Evolutionary conservation across 2,329 filamentous ascomycete genomes (phyloP).

Genomic region (Chaetomiaceae sp.): DNA sequence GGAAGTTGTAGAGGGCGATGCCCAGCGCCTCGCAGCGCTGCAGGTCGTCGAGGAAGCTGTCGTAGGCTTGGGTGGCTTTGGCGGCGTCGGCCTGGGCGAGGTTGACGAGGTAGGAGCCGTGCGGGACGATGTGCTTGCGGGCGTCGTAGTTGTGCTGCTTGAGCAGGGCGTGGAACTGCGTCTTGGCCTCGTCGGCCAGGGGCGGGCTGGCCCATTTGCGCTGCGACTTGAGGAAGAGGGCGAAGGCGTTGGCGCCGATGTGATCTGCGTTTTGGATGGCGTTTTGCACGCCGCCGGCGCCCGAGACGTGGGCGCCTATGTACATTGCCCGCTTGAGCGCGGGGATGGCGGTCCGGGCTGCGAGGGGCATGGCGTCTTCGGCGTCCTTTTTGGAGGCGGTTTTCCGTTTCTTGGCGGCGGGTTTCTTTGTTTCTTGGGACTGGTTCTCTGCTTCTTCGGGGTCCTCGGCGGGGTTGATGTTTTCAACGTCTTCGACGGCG

Average conservation of each 20-base stretch:
- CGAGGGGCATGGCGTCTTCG: constrained; percentile 56
- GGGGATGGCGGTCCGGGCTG: constrained; percentile 58
- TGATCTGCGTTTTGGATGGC: constrained; percentile 71
- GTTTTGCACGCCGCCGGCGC: constrained; percentile 89
- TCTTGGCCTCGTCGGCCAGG: constrained; percentile 61
- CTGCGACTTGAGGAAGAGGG: constrained; percentile 93
- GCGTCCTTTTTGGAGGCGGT: constrained; percentile 40
- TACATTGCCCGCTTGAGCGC: constrained; percentile 68
- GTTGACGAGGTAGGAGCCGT: constrained; percentile 96
- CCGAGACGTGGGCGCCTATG: constrained; percentile 89
- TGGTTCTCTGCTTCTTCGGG: constrained; percentile 21
- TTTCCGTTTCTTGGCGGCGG: constrained; percentile 26
- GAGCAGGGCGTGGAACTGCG: constrained; percentile 66
- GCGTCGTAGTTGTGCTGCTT: constrained; percentile 67
- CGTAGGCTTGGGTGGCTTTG: constrained; percentile 83
- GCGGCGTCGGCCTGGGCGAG: constrained; percentile 76
- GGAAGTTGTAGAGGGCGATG: constrained; percentile 95
- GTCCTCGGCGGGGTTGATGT: constrained; percentile 18
- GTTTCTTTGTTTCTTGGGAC: constrained; percentile 26
- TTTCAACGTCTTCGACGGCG: constrained; percentile 23
- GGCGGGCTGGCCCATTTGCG: constrained; percentile 88
- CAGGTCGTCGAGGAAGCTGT: constrained; percentile 82
- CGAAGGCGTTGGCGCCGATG: constrained; percentile 89
- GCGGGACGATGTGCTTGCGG: constrained; percentile 72
- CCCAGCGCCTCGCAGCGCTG: constrained; percentile 78